Conservation (phyloP, 2,329 filamentous ascomycete genomes). For the Emericellopsis cladophorae region DNA sequence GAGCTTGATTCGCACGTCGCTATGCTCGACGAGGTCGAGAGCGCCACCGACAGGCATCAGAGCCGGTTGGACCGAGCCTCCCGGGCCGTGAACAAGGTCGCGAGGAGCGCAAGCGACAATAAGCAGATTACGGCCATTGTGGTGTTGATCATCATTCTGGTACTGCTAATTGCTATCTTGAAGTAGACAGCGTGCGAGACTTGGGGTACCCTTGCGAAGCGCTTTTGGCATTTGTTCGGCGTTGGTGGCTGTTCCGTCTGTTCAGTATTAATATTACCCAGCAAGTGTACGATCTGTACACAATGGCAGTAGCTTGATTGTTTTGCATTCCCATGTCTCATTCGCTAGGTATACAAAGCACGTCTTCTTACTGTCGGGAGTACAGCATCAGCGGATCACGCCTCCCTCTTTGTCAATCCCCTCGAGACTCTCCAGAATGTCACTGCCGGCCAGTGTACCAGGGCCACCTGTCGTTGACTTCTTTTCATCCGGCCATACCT, state of each 20-base stretch:
- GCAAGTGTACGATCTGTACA: too few species aligned
- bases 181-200: conserved; percentile 36
- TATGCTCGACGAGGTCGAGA: conserved; percentile 82
- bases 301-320: too few species aligned
- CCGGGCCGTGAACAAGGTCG: conserved; percentile 57
- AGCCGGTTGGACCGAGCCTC: conserved; percentile 63
- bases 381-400: conserved; percentile 52
- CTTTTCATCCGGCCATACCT: conserved; percentile 67
- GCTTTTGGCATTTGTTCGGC: background rate
- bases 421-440: conserved; percentile 72
- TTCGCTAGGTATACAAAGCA: too few species aligned
- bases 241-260: too few species aligned
- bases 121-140: conserved; percentile 78
- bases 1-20: conserved; percentile 85
- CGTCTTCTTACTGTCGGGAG: too few species aligned
- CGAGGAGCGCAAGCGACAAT: conserved; percentile 67
- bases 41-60: conserved; percentile 69
- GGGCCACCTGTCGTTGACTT: conserved; percentile 37
- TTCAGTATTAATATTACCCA: too few species aligned
- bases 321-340: too few species aligned
- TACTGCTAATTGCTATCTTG: conserved; percentile 70
- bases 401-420: conserved; percentile 65
- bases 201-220: background rate
- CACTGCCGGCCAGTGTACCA: conserved; percentile 66
- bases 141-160: conserved; percentile 66